These are phyloP conservation scores for Suhomyces atakaporum DNA, from an alignment of 1,139 yeast genomes.

Conservation along the genomic window DNA sequence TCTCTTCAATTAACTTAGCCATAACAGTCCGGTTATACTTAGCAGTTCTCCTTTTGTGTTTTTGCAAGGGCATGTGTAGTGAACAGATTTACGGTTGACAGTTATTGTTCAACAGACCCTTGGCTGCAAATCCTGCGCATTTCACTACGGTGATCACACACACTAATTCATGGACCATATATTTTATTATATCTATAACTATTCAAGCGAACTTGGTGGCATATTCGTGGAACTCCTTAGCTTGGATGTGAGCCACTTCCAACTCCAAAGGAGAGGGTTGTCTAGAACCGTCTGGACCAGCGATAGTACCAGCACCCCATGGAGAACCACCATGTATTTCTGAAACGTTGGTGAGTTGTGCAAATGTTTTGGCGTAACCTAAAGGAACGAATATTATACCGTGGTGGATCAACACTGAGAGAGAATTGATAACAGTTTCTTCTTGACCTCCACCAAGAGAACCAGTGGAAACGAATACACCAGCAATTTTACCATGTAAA, in stretches of 20 bases:
- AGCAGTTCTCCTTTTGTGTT: too few relatives aligned
- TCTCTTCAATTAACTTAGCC: background rate
- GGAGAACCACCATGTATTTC: constrained; percentile 45
- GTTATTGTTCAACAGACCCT: too few relatives aligned
- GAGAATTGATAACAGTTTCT: constrained; percentile 35
- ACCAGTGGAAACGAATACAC: constrained; percentile 40
- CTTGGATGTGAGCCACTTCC: constrained; percentile 37
- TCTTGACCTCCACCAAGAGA: constrained; percentile 46
- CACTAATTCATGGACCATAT: too few relatives aligned
- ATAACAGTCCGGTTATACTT: too few relatives aligned
- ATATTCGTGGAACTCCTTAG: constrained; percentile 32
- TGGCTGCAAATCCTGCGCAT: too few relatives aligned
- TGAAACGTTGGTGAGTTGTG: constrained; percentile 29
- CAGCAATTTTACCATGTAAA: constrained; percentile 40
- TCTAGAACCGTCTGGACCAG: constrained; percentile 42
- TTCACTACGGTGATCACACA: too few relatives aligned
- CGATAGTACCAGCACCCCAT: constrained; percentile 46
- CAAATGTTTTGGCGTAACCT: constrained; percentile 35
- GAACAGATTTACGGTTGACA: too few relatives aligned
- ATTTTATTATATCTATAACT: too few relatives aligned
- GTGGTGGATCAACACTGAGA: constrained; percentile 38
- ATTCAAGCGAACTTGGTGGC: constrained; percentile 15
- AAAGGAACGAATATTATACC: constrained; percentile 42
- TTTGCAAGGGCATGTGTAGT: too few relatives aligned
- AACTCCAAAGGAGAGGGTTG: constrained; percentile 35